Evolutionary conservation across 345 rosid genomes (phyloP).

Genomic region (Eutrema japonicum): DNA sequence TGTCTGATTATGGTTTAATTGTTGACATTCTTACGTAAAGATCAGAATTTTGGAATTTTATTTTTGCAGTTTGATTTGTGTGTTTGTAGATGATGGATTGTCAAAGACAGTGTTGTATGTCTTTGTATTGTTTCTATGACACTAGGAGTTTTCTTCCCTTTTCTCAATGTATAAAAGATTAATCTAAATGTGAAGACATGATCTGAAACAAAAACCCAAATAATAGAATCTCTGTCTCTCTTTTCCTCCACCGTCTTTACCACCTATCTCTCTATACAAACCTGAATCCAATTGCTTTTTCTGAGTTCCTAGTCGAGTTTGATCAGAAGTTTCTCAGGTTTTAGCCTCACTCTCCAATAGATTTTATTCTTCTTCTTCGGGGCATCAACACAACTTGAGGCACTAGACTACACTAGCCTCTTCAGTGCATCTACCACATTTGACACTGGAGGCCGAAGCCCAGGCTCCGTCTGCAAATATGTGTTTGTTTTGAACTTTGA

Average conservation of each 20-base stretch:
- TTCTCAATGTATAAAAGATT: conserved; percentile 32
- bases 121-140: conserved; percentile 21
- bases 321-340: conserved; percentile 32
- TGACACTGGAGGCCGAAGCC: conserved; percentile 80
- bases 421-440: conserved; percentile 86
- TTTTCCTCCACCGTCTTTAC: conserved; percentile 27
- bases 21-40: neutral
- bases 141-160: neutral
- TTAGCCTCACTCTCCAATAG: conserved; percentile 31
- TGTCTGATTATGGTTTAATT: too few relatives aligned
- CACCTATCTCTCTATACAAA: conserved; percentile 44
- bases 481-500: too few relatives aligned
- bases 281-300: conserved; percentile 38
- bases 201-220: conserved; percentile 37
- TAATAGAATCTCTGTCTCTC: conserved; percentile 25
- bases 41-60: neutral
- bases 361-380: conserved; percentile 33
- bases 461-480: conserved; percentile 63
- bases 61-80: neutral
- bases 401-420: conserved; percentile 56
- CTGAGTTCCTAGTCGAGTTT: conserved; percentile 31
- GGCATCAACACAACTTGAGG: conserved; percentile 18
- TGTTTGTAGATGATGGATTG: conserved; percentile 1
- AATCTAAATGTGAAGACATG: conserved; percentile 33
- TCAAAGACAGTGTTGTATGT: neutral